Percentiles rank a stretch among this genome's conserved stretches.
Evolutionary conservation across 345 rosid genomes (phyloP).

Genomic region (Leavenworthia alabamica): DNA sequence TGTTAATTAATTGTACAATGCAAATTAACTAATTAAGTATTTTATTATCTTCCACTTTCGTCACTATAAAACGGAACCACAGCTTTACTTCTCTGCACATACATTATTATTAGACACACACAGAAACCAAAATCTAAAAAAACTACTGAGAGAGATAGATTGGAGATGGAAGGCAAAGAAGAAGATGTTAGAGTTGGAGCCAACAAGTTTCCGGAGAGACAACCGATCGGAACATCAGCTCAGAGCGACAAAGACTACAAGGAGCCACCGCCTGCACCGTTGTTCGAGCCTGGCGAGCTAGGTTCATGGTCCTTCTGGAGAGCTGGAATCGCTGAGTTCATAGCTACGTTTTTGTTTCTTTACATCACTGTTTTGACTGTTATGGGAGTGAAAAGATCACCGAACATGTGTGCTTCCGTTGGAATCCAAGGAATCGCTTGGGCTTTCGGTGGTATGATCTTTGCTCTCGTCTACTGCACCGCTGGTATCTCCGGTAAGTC

Average conservation of each 20-base stretch:
- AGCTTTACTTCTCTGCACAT: slow-evolving; percentile 20
- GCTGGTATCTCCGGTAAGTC: slow-evolving; percentile 43
- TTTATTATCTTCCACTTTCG: too few species aligned
- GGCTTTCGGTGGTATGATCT: slow-evolving; percentile 51
- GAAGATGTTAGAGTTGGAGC: slow-evolving; percentile 48
- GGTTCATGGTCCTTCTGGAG: slow-evolving; percentile 42
- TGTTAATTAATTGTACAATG: slow-evolving; percentile 14
- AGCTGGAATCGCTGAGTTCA: slow-evolving; percentile 44
- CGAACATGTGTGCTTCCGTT: slow-evolving; percentile 39
- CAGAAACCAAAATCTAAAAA: slow-evolving; percentile 16
- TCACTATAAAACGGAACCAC: slow-evolving; percentile 24
- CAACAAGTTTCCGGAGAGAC: slow-evolving; percentile 42
- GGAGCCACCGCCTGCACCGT: slow-evolving; percentile 45
- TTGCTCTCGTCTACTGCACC: slow-evolving; percentile 45
- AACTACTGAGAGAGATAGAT: background rate
- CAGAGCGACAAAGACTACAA: slow-evolving; percentile 47
- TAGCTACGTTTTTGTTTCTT: slow-evolving; percentile 40
- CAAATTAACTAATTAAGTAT: background rate
- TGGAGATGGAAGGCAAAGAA: slow-evolving; percentile 41
- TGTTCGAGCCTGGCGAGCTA: slow-evolving; percentile 39
- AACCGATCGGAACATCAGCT: slow-evolving; percentile 46
- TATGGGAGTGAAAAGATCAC: slow-evolving; percentile 37
- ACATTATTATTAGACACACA: too few species aligned
- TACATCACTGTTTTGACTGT: slow-evolving; percentile 43
- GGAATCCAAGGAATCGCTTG: slow-evolving; percentile 47